Conservation (phyloP, 164 flowering plant genomes). For the Umbellularia californica region DNA sequence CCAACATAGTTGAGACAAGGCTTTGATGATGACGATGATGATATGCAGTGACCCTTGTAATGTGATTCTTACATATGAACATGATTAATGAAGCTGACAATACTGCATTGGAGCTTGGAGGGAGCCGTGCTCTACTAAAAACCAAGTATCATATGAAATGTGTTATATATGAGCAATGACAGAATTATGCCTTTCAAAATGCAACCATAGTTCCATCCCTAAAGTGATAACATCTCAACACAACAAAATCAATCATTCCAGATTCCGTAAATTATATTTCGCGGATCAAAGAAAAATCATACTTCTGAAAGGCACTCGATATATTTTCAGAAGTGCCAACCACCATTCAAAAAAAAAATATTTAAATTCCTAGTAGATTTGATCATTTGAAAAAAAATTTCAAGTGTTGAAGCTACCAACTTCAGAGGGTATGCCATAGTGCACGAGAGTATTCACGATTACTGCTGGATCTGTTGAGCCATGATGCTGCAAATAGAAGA, state of each 20-base stretch:
- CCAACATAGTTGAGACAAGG: no score
- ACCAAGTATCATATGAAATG: neutral
- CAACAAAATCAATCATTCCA: no score
- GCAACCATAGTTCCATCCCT: no score
- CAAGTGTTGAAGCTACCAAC: constrained; percentile 17
- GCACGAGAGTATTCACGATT: constrained; percentile 26
- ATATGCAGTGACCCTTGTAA: no score
- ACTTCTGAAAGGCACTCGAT: no score
- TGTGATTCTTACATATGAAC: no score
- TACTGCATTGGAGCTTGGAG: neutral
- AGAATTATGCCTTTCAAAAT: no score
- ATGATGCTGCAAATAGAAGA: constrained; percentile 23
- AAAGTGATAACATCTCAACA: no score
- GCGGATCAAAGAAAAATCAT: no score
- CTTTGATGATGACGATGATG: no score
- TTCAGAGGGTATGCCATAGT: constrained; percentile 26
- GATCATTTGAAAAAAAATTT: neutral
- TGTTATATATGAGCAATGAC: neutral
- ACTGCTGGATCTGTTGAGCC: constrained; percentile 26
- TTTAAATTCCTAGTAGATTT: neutral
- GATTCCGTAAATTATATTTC: no score
- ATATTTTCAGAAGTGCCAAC: neutral
- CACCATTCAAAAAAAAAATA: neutral
- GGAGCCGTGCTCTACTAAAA: neutral
- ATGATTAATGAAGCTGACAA: no score